Conservation (phyloP, 441 rosid species). For the Gossypium schwendimanii region DNA sequence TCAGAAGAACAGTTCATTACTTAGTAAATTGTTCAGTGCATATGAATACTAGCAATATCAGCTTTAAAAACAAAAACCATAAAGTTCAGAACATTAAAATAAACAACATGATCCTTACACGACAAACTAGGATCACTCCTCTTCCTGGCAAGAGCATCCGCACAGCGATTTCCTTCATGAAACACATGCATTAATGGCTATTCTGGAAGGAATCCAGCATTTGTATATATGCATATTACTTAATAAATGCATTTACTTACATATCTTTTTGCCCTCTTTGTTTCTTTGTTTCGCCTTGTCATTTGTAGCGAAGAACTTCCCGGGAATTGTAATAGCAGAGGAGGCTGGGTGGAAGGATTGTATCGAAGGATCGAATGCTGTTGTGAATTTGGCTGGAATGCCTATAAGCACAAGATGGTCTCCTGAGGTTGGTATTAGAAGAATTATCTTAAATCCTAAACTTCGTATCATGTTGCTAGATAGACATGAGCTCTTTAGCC, state of each 20-base stretch:
- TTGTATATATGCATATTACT: too few species aligned
- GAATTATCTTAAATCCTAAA: background rate
- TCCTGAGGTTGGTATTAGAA: conserved; percentile 52
- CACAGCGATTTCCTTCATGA: too few species aligned
- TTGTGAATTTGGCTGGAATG: conserved; percentile 88
- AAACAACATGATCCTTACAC: too few species aligned
- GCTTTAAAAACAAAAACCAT: too few species aligned
- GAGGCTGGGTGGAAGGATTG: conserved; percentile 68
- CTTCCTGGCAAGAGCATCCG: too few species aligned
- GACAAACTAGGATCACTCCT: too few species aligned
- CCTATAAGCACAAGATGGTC: conserved; percentile 93
- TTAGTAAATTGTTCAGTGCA: too few species aligned
- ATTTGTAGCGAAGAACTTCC: conserved; percentile 56
- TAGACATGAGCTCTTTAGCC: background rate
- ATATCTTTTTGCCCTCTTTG: background rate
- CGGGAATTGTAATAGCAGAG: conserved; percentile 62
- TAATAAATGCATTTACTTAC: background rate
- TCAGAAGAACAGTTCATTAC: too few species aligned
- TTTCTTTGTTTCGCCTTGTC: conserved; percentile 13
- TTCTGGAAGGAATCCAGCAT: too few species aligned
- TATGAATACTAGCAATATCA: too few species aligned
- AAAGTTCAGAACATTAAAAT: too few species aligned
- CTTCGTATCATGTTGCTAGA: background rate
- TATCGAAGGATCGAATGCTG: conserved; percentile 73
- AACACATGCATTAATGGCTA: too few species aligned